Evolutionary conservation across 2,329 filamentous ascomycete species (phyloP).

Genomic region (Alternaria atra): DNA sequence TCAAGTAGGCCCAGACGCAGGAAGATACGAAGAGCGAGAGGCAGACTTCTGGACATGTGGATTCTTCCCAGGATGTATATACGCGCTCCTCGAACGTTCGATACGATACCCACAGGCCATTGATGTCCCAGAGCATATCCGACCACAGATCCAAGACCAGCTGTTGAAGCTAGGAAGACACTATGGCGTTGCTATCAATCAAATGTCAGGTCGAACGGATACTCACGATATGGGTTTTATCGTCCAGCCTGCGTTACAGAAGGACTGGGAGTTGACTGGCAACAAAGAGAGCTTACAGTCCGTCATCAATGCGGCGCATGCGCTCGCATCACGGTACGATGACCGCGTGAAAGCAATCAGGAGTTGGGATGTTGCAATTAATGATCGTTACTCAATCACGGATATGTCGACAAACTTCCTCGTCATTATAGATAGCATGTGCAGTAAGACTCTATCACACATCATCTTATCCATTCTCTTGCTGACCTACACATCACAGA

Average conservation of each 20-base stretch:
- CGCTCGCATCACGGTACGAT: conserved; percentile 56
- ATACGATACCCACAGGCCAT: conserved; percentile 41
- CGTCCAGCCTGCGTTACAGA: conserved; percentile 58
- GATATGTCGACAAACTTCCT: conserved; percentile 50
- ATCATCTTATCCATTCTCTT: neutral
- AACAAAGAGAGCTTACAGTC: conserved; percentile 52
- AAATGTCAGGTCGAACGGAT: conserved; percentile 54
- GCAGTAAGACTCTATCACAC: conserved; percentile 35
- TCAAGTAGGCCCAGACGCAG: conserved; percentile 34
- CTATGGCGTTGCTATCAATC: conserved; percentile 44
- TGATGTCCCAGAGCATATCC: conserved; percentile 26
- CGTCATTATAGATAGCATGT: conserved; percentile 57
- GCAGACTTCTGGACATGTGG: conserved; percentile 51
- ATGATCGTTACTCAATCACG: conserved; percentile 49
- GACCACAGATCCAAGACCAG: conserved; percentile 32
- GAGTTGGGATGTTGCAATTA: conserved; percentile 59
- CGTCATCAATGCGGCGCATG: conserved; percentile 56
- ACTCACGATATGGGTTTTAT: conserved; percentile 67
- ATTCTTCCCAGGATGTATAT: conserved; percentile 49
- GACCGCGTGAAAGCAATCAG: conserved; percentile 56
- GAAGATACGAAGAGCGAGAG: conserved; percentile 46
- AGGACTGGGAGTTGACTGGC: conserved; percentile 59
- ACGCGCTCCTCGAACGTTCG: conserved; percentile 43
- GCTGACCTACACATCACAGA: conserved; percentile 28
- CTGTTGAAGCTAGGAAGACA: conserved; percentile 40